Evolutionary conservation across 495 filamentous ascomycete genomes (phyloP), one percentile per base, ranked within the genome.

Genomic region (Trichocladium antarcticum): DNA sequence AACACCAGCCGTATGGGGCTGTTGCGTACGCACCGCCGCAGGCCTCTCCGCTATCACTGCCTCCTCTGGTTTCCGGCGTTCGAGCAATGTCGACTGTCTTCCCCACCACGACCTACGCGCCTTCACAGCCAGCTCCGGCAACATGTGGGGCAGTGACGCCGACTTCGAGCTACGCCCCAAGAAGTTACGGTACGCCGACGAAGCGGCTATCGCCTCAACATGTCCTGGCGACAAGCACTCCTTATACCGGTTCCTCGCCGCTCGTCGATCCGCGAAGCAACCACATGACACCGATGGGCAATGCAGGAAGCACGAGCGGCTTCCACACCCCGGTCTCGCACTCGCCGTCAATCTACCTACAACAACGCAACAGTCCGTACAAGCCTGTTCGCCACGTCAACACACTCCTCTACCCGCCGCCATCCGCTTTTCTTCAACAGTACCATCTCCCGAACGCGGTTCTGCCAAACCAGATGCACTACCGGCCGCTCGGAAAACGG

Each of bases 361-460:
- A 79, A 51, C 79, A 82, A 55, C 74, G 75, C 49, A 68, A 75
- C 37, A 97, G 93, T 40, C 92, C 92, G 1, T 98, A 97, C 66
- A 85, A 84, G 51, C 92, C 92, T 4, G 81, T 98, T 22, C 84
- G 89, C 45, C 76, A 82, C 45, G 86, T 96, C 43, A 87, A 88
- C 52, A 94, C 87, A 3, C 74, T 98, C 16, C 74, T 96, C 15
- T 85, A 92, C 24, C 92, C 90, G 11, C 87, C 92, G 42, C 85
- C 88, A 0, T 85, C 86, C 12, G 74, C 78, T 0, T 85, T 87
- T 10, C 75, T 94, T 39, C 79, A 89, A 40, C 81, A 86, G 53
- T 82, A 84, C 49, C 78, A 61, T 72, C 83, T 62, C 62, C 76
- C 47, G 70, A 64, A 60, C 49, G 34, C 54, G 7, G 37, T 67